Evolutionary conservation across 73 alveolate species (phyloP).

Genomic region (Stentor coeruleus): DNA sequence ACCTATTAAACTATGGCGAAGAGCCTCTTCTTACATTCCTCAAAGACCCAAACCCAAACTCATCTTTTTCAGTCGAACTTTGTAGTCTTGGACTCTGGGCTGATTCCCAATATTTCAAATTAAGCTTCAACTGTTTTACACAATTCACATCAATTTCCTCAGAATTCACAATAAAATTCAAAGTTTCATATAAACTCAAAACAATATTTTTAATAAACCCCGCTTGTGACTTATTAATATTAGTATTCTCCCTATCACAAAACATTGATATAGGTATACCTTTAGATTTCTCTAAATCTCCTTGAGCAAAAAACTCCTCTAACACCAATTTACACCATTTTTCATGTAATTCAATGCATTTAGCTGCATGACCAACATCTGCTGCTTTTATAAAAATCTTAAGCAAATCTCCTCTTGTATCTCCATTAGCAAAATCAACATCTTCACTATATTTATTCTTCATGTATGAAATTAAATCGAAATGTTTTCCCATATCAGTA

Average conservation of each 20-base stretch:
- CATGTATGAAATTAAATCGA: constrained; percentile 23
- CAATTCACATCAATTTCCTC: background rate
- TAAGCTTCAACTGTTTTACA: background rate
- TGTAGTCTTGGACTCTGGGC: too few species aligned
- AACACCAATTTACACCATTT: constrained; percentile 50
- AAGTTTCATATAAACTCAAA: constrained; percentile 30
- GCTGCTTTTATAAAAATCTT: constrained; percentile 12
- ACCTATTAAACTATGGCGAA: too few species aligned
- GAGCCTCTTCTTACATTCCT: too few species aligned
- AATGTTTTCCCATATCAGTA: constrained; percentile 52
- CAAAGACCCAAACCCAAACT: too few species aligned
- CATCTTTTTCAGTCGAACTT: too few species aligned
- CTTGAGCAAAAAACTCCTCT: constrained; percentile 54
- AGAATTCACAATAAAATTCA: background rate
- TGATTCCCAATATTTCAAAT: background rate
- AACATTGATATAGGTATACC: constrained; percentile 41
- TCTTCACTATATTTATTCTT: constrained; percentile 26
- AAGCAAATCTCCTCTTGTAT: background rate
- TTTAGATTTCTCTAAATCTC: constrained; percentile 48
- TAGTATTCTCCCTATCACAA: constrained; percentile 57
- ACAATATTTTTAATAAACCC: constrained; percentile 53
- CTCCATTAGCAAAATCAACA: background rate
- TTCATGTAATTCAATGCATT: constrained; percentile 39
- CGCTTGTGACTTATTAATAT: constrained; percentile 47
- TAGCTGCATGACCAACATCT: constrained; percentile 60